Conservation (phyloP, 805 yeast genomes). For the Kuraishia molischiana region DNA sequence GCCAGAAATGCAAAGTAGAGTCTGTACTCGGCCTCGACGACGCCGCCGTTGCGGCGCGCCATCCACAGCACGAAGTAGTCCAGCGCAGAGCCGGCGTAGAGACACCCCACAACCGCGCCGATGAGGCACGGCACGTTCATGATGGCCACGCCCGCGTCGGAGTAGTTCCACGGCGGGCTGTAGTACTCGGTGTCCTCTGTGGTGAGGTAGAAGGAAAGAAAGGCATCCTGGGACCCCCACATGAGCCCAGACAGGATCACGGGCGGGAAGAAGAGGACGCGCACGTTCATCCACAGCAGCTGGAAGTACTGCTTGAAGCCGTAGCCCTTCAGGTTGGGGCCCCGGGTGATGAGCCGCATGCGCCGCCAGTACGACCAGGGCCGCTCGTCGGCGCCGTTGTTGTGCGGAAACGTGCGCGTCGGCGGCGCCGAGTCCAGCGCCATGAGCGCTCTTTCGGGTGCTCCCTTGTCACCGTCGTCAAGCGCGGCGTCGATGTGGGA, state of each 20-base stretch:
- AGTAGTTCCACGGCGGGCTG: slow-evolving; percentile 55
- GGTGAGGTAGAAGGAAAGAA: slow-evolving; percentile 63
- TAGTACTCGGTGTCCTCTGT: slow-evolving; percentile 58
- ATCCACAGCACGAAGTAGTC: slow-evolving; percentile 55
- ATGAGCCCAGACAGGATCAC: slow-evolving; percentile 52
- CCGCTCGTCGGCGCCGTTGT: slow-evolving; percentile 20
- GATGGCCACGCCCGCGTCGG: slow-evolving; percentile 52
- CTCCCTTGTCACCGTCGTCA: neutral
- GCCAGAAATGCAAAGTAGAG: slow-evolving; percentile 47
- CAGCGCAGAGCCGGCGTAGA: slow-evolving; percentile 51
- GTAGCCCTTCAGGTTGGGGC: slow-evolving; percentile 24
- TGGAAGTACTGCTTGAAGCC: slow-evolving; percentile 29
- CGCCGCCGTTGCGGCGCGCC: slow-evolving; percentile 50
- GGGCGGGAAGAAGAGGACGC: slow-evolving; percentile 38
- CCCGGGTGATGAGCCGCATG: slow-evolving; percentile 23
- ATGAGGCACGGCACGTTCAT: slow-evolving; percentile 65
- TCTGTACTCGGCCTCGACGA: slow-evolving; percentile 57
- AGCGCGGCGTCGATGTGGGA: neutral
- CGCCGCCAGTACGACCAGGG: slow-evolving; percentile 19
- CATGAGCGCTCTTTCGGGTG: neutral
- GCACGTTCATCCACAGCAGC: slow-evolving; percentile 13
- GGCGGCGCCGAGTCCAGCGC: neutral
- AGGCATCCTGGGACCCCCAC: slow-evolving; percentile 75
- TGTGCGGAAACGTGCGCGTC: slow-evolving; percentile 2
- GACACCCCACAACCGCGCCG: slow-evolving; percentile 57